Percentiles rank a stretch among this genome's conserved stretches.
These are phyloP conservation scores for Tarenaya hassleriana DNA, from an alignment of 345 rosid species.

Conservation along the genomic window DNA sequence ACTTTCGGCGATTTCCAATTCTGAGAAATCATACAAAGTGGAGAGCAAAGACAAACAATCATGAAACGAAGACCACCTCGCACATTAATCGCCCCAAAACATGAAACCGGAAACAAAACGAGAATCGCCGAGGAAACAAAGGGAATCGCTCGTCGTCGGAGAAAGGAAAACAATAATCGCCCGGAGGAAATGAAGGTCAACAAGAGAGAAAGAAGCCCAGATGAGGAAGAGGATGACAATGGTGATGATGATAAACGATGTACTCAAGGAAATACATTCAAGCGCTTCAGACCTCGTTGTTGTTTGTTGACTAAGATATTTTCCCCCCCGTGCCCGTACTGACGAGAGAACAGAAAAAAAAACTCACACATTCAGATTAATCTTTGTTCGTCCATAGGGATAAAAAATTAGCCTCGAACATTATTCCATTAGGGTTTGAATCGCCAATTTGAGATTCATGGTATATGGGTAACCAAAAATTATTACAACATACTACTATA, in stretches of 20 bases:
- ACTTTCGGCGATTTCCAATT: constrained; percentile 23
- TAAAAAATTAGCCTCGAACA: no score
- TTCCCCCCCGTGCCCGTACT: no score
- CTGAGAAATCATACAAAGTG: constrained; percentile 1
- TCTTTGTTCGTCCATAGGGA: no score
- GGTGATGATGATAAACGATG: constrained; percentile 25
- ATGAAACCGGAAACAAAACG: constrained; percentile 11
- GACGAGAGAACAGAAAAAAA: no score
- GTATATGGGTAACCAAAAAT: no score
- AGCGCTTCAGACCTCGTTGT: constrained; percentile 33
- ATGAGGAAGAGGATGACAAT: constrained; percentile 17
- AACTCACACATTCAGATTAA: no score
- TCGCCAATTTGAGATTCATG: no score
- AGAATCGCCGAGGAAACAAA: constrained; percentile 18
- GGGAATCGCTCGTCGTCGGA: neutral
- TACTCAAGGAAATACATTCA: constrained; percentile 19
- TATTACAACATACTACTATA: no score
- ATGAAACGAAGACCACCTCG: constrained; percentile 14
- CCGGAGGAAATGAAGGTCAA: constrained; percentile 24
- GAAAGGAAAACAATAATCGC: constrained; percentile 9
- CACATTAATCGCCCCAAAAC: constrained; percentile 19
- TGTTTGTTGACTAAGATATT: constrained; percentile 50
- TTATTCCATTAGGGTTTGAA: no score
- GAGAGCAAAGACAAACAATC: constrained; percentile 17
- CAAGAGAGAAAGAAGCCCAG: constrained; percentile 13